Conservation (phyloP, 371 early-diverging fungal genomes). For the Entomophthora muscae region DNA sequence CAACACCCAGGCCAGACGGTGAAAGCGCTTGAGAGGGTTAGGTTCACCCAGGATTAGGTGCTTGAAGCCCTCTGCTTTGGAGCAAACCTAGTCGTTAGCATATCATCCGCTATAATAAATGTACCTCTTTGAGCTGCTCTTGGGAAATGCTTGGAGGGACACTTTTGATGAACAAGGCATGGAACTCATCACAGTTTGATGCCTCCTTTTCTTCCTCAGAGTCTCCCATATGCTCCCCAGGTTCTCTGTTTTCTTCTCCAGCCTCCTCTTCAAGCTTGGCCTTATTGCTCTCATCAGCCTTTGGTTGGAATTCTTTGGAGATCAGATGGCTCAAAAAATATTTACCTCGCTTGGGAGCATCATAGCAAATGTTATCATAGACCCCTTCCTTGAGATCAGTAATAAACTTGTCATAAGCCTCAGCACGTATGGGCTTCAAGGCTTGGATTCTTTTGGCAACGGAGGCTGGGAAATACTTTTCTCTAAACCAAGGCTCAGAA, state of each 20-base stretch:
- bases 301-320: not conserved
- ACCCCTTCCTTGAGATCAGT: conserved; percentile 1
- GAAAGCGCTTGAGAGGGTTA: conserved; percentile 56
- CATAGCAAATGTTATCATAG: not conserved
- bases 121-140: conserved; percentile 50
- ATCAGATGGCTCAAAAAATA: not conserved
- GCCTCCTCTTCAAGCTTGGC: not conserved
- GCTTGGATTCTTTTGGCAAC: not conserved
- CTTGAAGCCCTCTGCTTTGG: conserved; percentile 53
- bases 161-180: conserved; percentile 52
- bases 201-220: not conserved
- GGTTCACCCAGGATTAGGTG: conserved; percentile 80
- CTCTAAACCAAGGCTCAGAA: conserved; percentile 4
- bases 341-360: not conserved
- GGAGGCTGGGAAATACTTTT: not conserved
- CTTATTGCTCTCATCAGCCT: not conserved
- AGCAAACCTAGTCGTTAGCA: conserved; percentile 29
- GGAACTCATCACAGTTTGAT: not conserved
- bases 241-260: not conserved
- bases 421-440: not conserved
- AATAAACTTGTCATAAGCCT: not conserved
- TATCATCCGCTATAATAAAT: conserved; percentile 5
- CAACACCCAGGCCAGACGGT: conserved; percentile 84
- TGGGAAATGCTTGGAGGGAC: conserved; percentile 65
- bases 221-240: not conserved